Conservation (phyloP, 306 rosid species). For the Citrullus colocynthis region DNA sequence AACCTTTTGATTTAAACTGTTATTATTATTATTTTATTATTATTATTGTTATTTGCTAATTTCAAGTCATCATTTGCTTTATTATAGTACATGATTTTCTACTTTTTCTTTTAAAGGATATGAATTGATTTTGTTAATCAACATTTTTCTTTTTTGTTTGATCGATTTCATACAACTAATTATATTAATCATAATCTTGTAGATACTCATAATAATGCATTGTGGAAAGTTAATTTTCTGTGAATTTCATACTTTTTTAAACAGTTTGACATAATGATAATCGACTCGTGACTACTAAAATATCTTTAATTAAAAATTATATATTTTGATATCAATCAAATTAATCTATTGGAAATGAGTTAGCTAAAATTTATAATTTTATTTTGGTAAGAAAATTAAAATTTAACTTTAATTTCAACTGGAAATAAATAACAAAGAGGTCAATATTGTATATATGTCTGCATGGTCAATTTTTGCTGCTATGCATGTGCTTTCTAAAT, state of each 20-base stretch:
- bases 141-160: background rate
- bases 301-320: background rate
- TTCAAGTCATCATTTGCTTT: background rate
- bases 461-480: conserved; percentile 7
- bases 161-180: background rate
- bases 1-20: background rate
- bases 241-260: background rate
- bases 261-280: background rate
- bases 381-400: background rate
- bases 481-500: background rate
- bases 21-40: too few species aligned
- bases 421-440: background rate
- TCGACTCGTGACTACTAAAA: background rate
- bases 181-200: background rate
- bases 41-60: background rate
- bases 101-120: background rate
- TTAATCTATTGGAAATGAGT: background rate
- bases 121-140: background rate
- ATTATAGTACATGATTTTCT: background rate
- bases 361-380: background rate
- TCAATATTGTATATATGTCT: background rate
- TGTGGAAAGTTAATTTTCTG: background rate
- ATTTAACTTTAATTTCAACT: background rate
- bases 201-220: background rate
- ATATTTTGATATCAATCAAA: background rate